Base-by-base conservation (phyloP, 2,329 filamentous ascomycete genomes). In the Phoma sp. region DNA sequence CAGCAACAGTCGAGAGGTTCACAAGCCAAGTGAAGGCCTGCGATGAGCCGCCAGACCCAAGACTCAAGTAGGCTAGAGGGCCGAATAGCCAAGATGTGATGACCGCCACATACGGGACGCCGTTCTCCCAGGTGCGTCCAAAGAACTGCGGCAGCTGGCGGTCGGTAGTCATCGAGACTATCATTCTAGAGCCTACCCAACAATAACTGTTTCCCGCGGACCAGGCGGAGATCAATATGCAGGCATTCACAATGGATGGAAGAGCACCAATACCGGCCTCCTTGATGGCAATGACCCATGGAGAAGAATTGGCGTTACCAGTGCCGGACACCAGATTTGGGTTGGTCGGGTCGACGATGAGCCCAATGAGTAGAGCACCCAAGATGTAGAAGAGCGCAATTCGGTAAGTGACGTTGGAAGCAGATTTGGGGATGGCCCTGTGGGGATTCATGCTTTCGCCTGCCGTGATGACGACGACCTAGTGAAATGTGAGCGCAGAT, bases 1-100 rank as follows among this genome's bases (percentile, higher is more conserved):
- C 86, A 0, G 87, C 89, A 0, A 89, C 87, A 8, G 89, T 91
- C 9, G 89, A 81, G 66, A 89, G 71, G 43, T 82, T 88, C 25
- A 90, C 83, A 59, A 91, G 85, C 89, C 89, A 91, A 43, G 80
- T 79, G 59, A 91, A 78, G 0, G 91, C 89, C 25, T 62, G 59
- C 10, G 86, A 82, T 2, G 87, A 82, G 0, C 85, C 81, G 46
- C 81, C 80, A 52, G 83, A 80, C 8, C 84, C 86, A n/a, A 93
- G 81, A 72, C 92, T 88, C 39, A 92, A 77, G 71, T 91, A 93
- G 2, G 86, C 83, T 4, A 93, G 78, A 9, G 58, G 62, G 0
- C 48, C 51, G 11, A 64, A 57, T 0, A 90, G 77, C 4, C 86
- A 82, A 56, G 93, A 84, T 1, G 83, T 71, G 14, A 86, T 70